These are phyloP conservation scores for Venturia effusa DNA, from an alignment of 2,329 filamentous ascomycete genomes.

Conservation along the genomic window DNA sequence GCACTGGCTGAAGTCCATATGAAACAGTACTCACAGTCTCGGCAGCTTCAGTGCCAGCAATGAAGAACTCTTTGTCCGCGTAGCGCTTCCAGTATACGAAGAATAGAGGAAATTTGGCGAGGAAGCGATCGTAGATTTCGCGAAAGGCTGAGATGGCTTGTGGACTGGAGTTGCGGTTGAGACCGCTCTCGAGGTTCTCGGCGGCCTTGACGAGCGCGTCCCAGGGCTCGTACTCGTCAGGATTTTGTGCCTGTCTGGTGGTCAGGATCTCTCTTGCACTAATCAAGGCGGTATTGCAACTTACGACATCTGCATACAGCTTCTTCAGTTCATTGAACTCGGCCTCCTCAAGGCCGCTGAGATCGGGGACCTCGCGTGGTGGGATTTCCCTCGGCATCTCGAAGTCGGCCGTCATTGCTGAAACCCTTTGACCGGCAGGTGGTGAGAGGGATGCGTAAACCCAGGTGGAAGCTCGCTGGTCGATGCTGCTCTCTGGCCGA, in stretches of 20 bases:
- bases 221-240: slow-evolving; percentile 91
- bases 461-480: background rate
- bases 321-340: slow-evolving; percentile 75
- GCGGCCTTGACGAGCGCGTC: slow-evolving; percentile 79
- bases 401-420: slow-evolving; percentile 1
- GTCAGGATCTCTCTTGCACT: slow-evolving; percentile 2
- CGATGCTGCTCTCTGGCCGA: background rate
- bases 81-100: slow-evolving; percentile 99
- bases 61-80: slow-evolving; percentile 93
- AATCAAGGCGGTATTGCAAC: slow-evolving; percentile 25
- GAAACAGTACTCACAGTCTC: slow-evolving; percentile 61
- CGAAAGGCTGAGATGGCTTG: slow-evolving; percentile 82
- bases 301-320: slow-evolving; percentile 66
- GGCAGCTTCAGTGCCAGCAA: slow-evolving; percentile 90
- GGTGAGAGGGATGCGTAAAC: background rate
- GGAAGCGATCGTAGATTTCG: slow-evolving; percentile 82
- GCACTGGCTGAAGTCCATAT: slow-evolving; percentile 7
- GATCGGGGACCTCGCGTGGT: slow-evolving; percentile 6
- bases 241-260: slow-evolving; percentile 47
- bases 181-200: slow-evolving; percentile 77
- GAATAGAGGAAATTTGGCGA: slow-evolving; percentile 86
- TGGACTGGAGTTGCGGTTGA: slow-evolving; percentile 93
- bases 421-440: background rate
- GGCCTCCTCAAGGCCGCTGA: slow-evolving; percentile 42
- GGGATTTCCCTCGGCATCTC: slow-evolving; percentile 3